Base-by-base conservation (phyloP, 441 rosid species). In the Theobroma grandiflorum region DNA sequence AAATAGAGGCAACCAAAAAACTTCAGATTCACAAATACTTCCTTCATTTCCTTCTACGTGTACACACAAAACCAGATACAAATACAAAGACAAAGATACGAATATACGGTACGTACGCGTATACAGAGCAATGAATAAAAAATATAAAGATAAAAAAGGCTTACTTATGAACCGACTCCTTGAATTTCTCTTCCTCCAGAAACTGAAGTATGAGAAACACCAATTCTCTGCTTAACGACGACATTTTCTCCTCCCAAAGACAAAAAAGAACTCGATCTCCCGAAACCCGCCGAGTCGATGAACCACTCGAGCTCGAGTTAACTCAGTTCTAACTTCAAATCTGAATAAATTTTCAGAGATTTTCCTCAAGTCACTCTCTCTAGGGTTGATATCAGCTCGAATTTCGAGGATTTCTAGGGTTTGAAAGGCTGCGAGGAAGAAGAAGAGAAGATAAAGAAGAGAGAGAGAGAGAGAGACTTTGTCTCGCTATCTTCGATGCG, bases 161-260 rank as follows among this genome's bases (percentile, higher is more conserved):
- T 68, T 86, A 92, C 99, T 87, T 94, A 61, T 95, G 99, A 55
- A 91, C 94, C 71, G 99, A 86, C 80, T 95, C 99, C 87, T 90
- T 91, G 72, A 89, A 95, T 82, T 94, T 94, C 89, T 95, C 98
- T 84, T 95, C 99, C 73, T 94, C 97, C 6, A 95, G 98, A 78
- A 95, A 95, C 81, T 95, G 99, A 52, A 95, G 98, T 84, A 95
- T 90, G 75, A 95, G 96, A 83, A 94, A 92, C 84, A 95, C 99
- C 87, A 94, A 76, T 85, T 95, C 99, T 78, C 97, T 91, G 87
- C 95, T 94, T 79, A 95, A 82, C 74, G 97, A 92, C 53, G 96
- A 86, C 99, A 93, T 93, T 61, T 49, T 31, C 6, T 20, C 53
- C 37, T 37, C 79, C 16, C 57, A 35, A 10, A 47, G 33, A 8